Evolutionary conservation across 1,139 yeast species (phyloP).

Genomic region (Hyphopichia wangnamkhiaoensis): DNA sequence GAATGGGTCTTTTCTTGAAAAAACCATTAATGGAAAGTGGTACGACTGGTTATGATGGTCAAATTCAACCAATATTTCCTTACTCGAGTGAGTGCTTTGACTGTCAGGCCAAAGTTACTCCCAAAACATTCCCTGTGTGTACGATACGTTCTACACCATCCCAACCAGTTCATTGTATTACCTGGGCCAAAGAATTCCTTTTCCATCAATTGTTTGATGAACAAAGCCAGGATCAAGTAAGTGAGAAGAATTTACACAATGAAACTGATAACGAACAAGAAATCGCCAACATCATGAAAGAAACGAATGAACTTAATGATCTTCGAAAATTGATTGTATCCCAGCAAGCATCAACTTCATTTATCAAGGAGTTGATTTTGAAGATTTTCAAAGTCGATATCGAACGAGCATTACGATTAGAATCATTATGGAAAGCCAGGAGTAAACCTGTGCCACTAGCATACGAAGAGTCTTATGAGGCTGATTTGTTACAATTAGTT

Average conservation of each 20-base stretch:
- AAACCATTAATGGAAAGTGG: constrained; percentile 91
- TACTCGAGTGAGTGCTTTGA: constrained; percentile 89
- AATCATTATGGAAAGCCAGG: constrained; percentile 77
- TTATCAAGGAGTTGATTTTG: constrained; percentile 42
- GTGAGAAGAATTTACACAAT: constrained; percentile 42
- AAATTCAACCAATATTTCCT: constrained; percentile 87
- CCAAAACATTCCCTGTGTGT: constrained; percentile 92
- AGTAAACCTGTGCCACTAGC: constrained; percentile 63
- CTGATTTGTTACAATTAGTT: constrained; percentile 16
- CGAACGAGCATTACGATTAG: constrained; percentile 67
- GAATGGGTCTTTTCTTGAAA: constrained; percentile 69
- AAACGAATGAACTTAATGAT: constrained; percentile 73
- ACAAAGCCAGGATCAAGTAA: constrained; percentile 21
- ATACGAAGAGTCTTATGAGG: constrained; percentile 20
- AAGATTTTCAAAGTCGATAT: constrained; percentile 72
- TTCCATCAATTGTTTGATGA: constrained; percentile 80
- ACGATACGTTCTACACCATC: constrained; percentile 97
- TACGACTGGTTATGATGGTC: constrained; percentile 92
- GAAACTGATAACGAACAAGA: constrained; percentile 66
- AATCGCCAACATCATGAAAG: constrained; percentile 65
- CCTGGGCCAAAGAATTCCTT: constrained; percentile 94
- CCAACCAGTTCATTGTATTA: constrained; percentile 92
- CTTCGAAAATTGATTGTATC: constrained; percentile 50
- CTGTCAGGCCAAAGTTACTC: constrained; percentile 83
- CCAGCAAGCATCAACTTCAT: constrained; percentile 24